Evolutionary conservation across 352 stramenopile genomes (phyloP).

Genomic region (Phytophthora palmivora): DNA sequence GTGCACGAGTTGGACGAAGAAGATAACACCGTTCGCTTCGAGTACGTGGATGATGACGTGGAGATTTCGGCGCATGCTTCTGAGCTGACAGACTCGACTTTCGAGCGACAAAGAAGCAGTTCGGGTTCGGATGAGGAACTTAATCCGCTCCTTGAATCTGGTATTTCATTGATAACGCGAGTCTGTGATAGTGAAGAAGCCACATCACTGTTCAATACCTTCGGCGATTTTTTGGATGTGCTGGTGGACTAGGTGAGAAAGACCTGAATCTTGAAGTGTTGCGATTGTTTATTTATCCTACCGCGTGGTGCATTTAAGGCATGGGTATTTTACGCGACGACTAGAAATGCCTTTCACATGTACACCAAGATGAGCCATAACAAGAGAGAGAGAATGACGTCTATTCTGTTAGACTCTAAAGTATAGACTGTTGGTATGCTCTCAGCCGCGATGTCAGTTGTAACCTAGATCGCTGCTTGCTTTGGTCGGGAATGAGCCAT

Average conservation of each 20-base stretch:
- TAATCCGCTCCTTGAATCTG: constrained; percentile 47
- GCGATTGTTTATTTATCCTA: no score
- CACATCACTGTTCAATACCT: constrained; percentile 70
- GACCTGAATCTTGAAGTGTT: neutral
- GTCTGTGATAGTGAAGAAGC: constrained; percentile 71
- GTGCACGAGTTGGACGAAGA: constrained; percentile 16
- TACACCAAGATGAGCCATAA: no score
- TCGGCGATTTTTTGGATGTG: constrained; percentile 75
- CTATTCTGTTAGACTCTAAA: no score
- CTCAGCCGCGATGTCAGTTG: no score
- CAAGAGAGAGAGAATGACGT: no score
- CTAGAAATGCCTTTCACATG: no score
- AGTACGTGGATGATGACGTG: constrained; percentile 42
- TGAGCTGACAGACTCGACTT: constrained; percentile 26
- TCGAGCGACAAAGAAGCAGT: constrained; percentile 21
- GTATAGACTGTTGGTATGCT: no score
- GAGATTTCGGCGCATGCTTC: constrained; percentile 3
- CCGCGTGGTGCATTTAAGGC: no score
- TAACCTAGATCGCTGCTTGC: no score
- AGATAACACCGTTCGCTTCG: constrained; percentile 33
- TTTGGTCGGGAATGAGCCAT: no score
- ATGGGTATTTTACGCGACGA: no score
- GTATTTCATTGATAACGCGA: constrained; percentile 60
- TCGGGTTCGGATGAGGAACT: constrained; percentile 25
- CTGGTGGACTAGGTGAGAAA: constrained; percentile 48